Conservation (phyloP, 148 eudicot genomes). For the Camellia sinensis region DNA sequence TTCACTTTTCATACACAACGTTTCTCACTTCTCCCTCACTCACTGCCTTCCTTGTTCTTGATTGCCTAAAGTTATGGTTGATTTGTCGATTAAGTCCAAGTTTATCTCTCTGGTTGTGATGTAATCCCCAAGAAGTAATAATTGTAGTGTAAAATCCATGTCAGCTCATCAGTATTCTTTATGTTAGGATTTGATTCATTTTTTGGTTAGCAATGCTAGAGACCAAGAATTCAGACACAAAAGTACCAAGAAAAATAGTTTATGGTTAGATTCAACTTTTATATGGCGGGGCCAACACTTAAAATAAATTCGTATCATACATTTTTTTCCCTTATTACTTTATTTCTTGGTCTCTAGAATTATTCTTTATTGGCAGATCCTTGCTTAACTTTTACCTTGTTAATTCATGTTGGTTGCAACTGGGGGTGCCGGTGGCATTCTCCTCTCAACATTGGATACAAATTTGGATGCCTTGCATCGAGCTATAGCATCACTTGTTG, state of each 20-base stretch:
- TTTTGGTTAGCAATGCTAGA: neutral
- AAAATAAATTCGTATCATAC: too few species aligned
- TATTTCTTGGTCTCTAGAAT: too few species aligned
- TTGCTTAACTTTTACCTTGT: neutral
- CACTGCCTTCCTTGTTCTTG: neutral
- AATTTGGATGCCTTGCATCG: conserved; percentile 55
- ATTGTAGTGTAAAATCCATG: neutral
- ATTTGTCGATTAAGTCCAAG: neutral
- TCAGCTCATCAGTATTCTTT: neutral
- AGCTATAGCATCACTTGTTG: conserved; percentile 59
- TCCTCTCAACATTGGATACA: conserved; percentile 48
- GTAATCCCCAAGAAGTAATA: neutral
- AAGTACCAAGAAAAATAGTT: too few species aligned
- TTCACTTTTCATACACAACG: neutral
- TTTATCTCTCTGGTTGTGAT: neutral
- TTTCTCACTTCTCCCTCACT: neutral
- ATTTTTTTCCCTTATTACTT: too few species aligned
- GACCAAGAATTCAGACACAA: too few species aligned
- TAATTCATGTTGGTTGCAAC: conserved; percentile 58
- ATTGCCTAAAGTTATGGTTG: neutral
- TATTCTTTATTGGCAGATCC: too few species aligned
- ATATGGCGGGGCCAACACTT: too few species aligned
- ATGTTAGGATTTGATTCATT: neutral
- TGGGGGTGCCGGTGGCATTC: conserved; percentile 78
- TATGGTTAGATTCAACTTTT: too few species aligned